phyloP scores from a whole-genome alignment of 2,329 filamentous ascomycete species.

The Claviceps quebecensis region DNA sequence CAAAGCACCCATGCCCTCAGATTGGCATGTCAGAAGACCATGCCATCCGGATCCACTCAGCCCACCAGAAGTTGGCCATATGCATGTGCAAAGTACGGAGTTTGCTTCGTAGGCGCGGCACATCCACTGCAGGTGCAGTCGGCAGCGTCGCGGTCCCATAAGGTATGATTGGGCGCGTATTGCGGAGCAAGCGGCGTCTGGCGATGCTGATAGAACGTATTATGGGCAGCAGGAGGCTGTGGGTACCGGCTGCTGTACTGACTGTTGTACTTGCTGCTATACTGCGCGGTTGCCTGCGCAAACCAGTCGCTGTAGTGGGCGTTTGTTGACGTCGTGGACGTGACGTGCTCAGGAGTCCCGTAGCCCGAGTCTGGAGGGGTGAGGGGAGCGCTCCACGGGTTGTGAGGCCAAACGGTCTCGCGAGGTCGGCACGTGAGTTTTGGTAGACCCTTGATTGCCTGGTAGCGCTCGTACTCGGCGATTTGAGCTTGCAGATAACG shows the following conservation, averaged over 20 bases:
- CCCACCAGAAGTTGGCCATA: conserved; percentile 44
- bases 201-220: conserved; percentile 26
- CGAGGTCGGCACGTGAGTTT: conserved; percentile 27
- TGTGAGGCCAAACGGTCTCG: conserved; percentile 31
- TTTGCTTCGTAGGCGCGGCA: conserved; percentile 29
- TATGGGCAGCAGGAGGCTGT: conserved; percentile 23
- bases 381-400: conserved; percentile 34
- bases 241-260: conserved; percentile 32
- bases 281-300: conserved; percentile 22
- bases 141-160: conserved; percentile 36
- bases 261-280: too few relatives aligned
- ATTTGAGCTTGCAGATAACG: conserved; percentile 41
- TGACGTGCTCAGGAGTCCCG: conserved; percentile 43
- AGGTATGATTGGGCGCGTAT: conserved; percentile 31
- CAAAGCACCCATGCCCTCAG: too few relatives aligned
- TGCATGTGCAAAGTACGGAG: conserved; percentile 31
- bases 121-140: conserved; percentile 38
- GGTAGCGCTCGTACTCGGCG: conserved; percentile 36
- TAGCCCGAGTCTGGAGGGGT: conserved; percentile 49
- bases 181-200: conserved; percentile 26
- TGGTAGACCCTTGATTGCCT: conserved; percentile 29
- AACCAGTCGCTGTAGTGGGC: conserved; percentile 46
- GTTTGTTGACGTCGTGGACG: conserved; percentile 40
- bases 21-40: neutral
- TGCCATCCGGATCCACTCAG: conserved; percentile 14